Base-by-base conservation (phyloP, 2,329 filamentous ascomycete species). In the Neocucurbitaria cava region DNA sequence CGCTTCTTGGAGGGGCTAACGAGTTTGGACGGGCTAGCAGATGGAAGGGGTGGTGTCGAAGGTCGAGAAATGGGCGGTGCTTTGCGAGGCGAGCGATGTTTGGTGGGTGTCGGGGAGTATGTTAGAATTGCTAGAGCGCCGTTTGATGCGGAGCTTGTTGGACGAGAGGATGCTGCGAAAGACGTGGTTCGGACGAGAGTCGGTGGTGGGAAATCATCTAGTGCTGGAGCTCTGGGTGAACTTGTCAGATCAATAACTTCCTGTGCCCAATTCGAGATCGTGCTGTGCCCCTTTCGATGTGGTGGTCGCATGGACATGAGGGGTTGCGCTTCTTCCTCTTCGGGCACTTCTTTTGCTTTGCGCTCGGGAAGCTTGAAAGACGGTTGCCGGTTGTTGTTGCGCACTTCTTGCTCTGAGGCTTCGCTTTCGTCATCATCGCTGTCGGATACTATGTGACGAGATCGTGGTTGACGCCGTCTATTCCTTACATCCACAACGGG, bases 1-100 rank as follows among this genome's bases (percentile, higher is more conserved):
- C 68, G 71, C 50, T 65, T 73, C 50, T 77, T 77, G 0, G 72
- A 74, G 1, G 74, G 74, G 9, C 74, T 76, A 13, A 70, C 66
- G 13, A 76, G 71, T 50, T 74, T 74, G 3, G 65, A 62, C 0
- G 71, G 73, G 40, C 67, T 70, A 1, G 48, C 30, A 33, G 62
- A 65, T n/a, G 57, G 59, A 5, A 65, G 50, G 6, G 72, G 66
- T 30, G 74, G 74, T 17, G 74, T 77, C 7, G 47, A 51, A 20
- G 73, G 68, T 10, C 72, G 70, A 21, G 61, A 52, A 26, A 70
- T 56, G 4, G 71, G 69, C 11, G 66, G 68, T 10, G 65, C 65
- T 61, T 77, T 77, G 31, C 64, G 52, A 3, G 73, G 74, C 13
- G 72, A 75, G 33, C 69, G 67, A 26, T 55, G 55, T 33, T 73